Percentiles rank a stretch among this genome's conserved stretches.
Evolutionary conservation across 1,139 yeast species (phyloP).

Genomic region (Nakaseomyces delphensis): DNA sequence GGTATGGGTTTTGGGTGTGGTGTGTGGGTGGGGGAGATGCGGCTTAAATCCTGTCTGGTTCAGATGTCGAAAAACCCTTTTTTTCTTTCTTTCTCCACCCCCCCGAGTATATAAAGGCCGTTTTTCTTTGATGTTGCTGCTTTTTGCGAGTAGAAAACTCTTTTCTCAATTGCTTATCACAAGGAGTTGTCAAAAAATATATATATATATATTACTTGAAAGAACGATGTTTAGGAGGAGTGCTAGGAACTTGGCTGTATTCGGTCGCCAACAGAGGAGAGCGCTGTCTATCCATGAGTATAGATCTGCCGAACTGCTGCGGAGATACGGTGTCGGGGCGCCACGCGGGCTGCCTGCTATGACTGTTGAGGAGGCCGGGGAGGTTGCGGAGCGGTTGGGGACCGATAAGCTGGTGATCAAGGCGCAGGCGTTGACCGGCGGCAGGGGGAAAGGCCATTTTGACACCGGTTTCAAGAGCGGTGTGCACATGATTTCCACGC

Average conservation of each 20-base stretch:
- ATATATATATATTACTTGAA: neutral
- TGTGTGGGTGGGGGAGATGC: too few relatives aligned
- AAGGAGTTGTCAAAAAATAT: neutral
- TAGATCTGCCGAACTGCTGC: constrained; percentile 86
- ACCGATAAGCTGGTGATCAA: constrained; percentile 77
- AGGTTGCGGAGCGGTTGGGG: constrained; percentile 60
- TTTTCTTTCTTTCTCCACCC: too few relatives aligned
- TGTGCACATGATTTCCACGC: constrained; percentile 78
- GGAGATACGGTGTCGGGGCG: constrained; percentile 75
- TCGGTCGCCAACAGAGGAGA: constrained; percentile 2
- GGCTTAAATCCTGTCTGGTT: too few relatives aligned
- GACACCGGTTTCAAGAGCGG: constrained; percentile 96
- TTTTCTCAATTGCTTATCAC: too few relatives aligned
- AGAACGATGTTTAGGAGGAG: neutral
- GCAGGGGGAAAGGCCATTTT: constrained; percentile 98
- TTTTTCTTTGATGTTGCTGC: too few relatives aligned
- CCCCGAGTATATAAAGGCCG: too few relatives aligned
- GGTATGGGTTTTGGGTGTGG: too few relatives aligned
- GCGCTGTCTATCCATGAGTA: constrained; percentile 84
- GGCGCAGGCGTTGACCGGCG: constrained; percentile 99
- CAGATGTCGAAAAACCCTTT: too few relatives aligned
- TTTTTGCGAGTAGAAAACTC: too few relatives aligned
- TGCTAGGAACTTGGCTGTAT: neutral
- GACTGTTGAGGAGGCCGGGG: constrained; percentile 80
- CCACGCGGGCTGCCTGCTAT: constrained; percentile 90